Base-by-base conservation (phyloP, 2,329 filamentous ascomycete species). In the Sporothrix phasma region DNA sequence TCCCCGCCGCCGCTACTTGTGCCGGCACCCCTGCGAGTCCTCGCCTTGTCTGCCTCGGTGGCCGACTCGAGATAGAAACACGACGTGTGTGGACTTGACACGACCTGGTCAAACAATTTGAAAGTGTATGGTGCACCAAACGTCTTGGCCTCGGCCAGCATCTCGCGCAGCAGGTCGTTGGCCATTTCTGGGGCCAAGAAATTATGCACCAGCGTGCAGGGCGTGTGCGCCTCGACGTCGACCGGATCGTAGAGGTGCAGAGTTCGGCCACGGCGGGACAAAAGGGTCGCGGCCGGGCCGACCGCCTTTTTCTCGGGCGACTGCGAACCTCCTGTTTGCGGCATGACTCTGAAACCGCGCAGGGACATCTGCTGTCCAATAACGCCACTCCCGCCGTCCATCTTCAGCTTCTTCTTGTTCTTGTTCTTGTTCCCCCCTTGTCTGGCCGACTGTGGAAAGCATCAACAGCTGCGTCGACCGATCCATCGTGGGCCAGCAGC, bases 161-260 rank as follows among this genome's bases (percentile, higher is more conserved):
- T 80, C 73, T 97, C 92, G 37, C 75, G 73, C 0, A 97, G 78
- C 13, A 99, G 79, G 0, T 81, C 79, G 68, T 91, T 88, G 45
- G 94, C 93, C 65, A 89, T 80, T 1, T 86, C 79, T 0, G 80
- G 34, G 0, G 90, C 86, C 0, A 99, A 79, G 69, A 97, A 97
- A 71, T 96, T 94, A 75, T 96, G 92, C 63, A 97, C 86, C 68
- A 97, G 89, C 11, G 90, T 92, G 75, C 92, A 97, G 1, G 94
- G 92, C 0, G 93, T 96, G 71, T 96, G 84, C 26, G 84, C 81
- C 58, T 90, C 88, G 53, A 97, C 84, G 69, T 96, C 92, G 45
- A 85, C 79, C 0, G 92, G 89, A 47, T 89, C 85, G 74, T 89
- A 97, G 0, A 97, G 79, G 72, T 93, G 89, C 2, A 97, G 76